These are phyloP conservation scores for Peniophora sp. DNA, from an alignment of 1,284 basidiomycete genomes.

Conservation along the genomic window DNA sequence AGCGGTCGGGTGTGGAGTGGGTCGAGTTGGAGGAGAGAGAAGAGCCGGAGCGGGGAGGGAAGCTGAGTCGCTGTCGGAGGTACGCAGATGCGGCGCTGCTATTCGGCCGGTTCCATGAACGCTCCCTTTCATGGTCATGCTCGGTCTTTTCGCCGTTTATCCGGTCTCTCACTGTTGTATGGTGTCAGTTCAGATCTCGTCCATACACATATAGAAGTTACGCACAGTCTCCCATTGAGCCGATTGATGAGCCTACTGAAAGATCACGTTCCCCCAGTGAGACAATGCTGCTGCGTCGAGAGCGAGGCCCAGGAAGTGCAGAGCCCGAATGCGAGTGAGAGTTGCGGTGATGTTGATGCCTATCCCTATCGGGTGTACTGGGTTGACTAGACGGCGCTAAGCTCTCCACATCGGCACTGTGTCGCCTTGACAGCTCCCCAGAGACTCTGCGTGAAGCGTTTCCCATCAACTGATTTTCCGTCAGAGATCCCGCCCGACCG, in stretches of 20 bases:
- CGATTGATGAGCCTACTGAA: constrained; percentile 10
- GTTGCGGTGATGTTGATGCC: constrained; percentile 12
- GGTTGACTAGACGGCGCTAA: not conserved
- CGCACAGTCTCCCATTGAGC: constrained; percentile 17
- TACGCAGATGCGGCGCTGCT: constrained; percentile 15
- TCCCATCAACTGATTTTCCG: constrained; percentile 15
- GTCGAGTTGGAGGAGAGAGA: constrained; percentile 20
- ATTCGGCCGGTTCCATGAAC: constrained; percentile 39
- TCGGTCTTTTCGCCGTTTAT: constrained; percentile 34
- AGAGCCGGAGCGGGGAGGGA: constrained; percentile 19
- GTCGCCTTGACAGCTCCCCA: constrained; percentile 14
- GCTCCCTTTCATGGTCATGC: constrained; percentile 36
- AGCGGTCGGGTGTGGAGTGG: constrained; percentile 24
- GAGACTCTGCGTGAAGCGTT: constrained; percentile 18
- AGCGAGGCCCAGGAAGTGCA: constrained; percentile 10
- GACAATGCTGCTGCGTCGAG: constrained; percentile 5
- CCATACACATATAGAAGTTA: constrained; percentile 30
- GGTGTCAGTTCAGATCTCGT: constrained; percentile 15
- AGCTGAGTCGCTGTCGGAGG: constrained; percentile 15
- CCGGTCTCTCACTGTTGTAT: constrained; percentile 33
- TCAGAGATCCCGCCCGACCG: constrained; percentile 16
- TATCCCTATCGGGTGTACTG: constrained; percentile 2
- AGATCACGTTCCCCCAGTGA: constrained; percentile 7
- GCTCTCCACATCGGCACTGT: constrained; percentile 16
- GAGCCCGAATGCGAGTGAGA: constrained; percentile 13